A percentile compares a stretch with the other conserved stretches of the same genome.
Evolutionary conservation across 1,139 yeast genomes (phyloP).

Genomic region (Diutina pseudorugosa): DNA sequence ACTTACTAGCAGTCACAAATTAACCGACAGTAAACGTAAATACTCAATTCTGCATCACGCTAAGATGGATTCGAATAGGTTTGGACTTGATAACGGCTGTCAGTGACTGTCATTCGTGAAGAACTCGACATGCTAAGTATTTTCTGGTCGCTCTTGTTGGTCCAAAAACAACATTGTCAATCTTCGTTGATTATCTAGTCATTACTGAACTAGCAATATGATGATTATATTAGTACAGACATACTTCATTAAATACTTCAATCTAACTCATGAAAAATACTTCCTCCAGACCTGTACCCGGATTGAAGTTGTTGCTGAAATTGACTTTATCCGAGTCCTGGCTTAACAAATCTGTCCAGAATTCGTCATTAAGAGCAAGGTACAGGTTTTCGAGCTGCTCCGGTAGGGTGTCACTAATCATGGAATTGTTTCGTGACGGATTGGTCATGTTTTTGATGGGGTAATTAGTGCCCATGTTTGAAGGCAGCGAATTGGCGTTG

Average conservation of each 20-base stretch:
- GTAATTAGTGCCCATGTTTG: background rate
- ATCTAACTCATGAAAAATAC: background rate
- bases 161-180: too few species aligned
- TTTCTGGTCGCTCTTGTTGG: too few species aligned
- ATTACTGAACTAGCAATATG: too few species aligned
- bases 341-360: constrained; percentile 31
- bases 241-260: background rate
- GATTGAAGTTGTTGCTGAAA: constrained; percentile 9
- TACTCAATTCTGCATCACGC: too few species aligned
- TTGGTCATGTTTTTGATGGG: background rate
- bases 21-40: too few species aligned
- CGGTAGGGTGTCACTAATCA: background rate
- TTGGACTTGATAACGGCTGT: too few species aligned
- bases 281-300: background rate
- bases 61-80: too few species aligned
- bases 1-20: too few species aligned
- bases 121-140: too few species aligned
- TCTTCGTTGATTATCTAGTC: too few species aligned
- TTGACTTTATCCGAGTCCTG: constrained; percentile 24
- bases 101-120: too few species aligned
- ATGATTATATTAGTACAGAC: background rate
- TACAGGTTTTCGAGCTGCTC: constrained; percentile 1
- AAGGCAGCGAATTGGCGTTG: background rate
- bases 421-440: background rate
- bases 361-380: constrained; percentile 23